Evolutionary conservation across 2,329 filamentous ascomycete species (phyloP).

Genomic region (Tetracladium maxilliforme): DNA sequence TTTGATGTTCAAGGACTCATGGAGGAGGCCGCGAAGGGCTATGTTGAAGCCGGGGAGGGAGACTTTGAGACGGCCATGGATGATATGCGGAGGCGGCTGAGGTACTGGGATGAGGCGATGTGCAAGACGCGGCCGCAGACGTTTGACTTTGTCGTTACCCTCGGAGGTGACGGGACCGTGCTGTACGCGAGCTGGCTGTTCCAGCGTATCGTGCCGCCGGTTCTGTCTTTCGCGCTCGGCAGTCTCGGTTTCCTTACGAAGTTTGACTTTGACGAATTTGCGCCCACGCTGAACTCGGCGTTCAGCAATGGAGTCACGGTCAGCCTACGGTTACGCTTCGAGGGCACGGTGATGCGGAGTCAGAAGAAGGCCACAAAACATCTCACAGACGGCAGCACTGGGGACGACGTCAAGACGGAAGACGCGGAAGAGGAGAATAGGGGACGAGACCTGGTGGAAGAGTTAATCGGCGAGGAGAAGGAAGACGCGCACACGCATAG

Average conservation of each 20-base stretch:
- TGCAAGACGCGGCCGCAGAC: conserved; percentile 66
- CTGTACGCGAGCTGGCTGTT: conserved; percentile 95
- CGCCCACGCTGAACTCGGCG: conserved; percentile 51
- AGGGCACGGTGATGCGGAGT: conserved; percentile 84
- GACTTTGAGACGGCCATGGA: conserved; percentile 6
- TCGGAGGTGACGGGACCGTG: conserved; percentile 93
- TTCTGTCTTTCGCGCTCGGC: conserved; percentile 80
- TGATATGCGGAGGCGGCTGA: conserved; percentile 32
- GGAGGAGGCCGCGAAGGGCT: conserved; percentile 36
- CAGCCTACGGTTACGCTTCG: conserved; percentile 75
- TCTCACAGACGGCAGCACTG: conserved; percentile 7
- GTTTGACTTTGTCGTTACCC: conserved; percentile 86
- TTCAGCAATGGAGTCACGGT: conserved; percentile 80
- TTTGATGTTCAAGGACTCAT: conserved; percentile 64
- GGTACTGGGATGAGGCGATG: conserved; percentile 73
- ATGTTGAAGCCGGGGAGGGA: conserved; percentile 19
- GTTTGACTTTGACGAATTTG: conserved; percentile 74
- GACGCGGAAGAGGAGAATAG: conserved; percentile 21
- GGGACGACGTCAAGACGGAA: conserved; percentile 16
- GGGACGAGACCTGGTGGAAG: conserved; percentile 65
- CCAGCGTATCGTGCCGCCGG: conserved; percentile 85
- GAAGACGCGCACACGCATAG: conserved; percentile 75
- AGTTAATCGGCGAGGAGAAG: conserved; percentile 73
- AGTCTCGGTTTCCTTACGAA: conserved; percentile 93
- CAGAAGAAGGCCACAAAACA: conserved; percentile 26